Conservation (phyloP, 2,329 filamentous ascomycete genomes). For the Thelonectria discophora region DNA sequence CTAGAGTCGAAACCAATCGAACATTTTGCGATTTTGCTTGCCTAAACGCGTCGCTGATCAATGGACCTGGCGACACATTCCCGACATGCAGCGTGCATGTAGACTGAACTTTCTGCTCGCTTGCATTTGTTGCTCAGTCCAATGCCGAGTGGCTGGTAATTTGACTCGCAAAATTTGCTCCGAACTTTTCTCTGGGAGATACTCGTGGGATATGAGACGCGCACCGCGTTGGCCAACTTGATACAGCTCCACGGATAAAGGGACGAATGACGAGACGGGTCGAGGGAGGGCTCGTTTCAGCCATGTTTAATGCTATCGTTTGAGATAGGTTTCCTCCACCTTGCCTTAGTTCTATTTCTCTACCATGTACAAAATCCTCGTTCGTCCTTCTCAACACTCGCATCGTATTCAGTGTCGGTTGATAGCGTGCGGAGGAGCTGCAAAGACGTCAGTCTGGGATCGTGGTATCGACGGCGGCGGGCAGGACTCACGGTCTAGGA, state of each 20-base stretch:
- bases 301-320: slow-evolving; percentile 21
- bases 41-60: too few relatives aligned
- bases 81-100: too few relatives aligned
- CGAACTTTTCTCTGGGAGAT: too few relatives aligned
- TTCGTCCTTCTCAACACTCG: slow-evolving; percentile 20
- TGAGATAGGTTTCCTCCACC: slow-evolving; percentile 21
- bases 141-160: too few relatives aligned
- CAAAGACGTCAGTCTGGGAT: slow-evolving; percentile 24
- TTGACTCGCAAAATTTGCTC: too few relatives aligned
- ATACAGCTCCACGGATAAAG: not conserved
- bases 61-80: too few relatives aligned
- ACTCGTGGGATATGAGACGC: too few relatives aligned
- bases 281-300: not conserved
- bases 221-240: not conserved
- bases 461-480: not conserved
- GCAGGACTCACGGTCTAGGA: slow-evolving; percentile 77
- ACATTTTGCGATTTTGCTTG: too few relatives aligned
- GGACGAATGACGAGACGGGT: not conserved
- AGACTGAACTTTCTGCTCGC: too few relatives aligned
- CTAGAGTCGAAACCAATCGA: too few relatives aligned
- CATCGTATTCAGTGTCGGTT: slow-evolving; percentile 37
- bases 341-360: slow-evolving; percentile 20
- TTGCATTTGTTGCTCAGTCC: too few relatives aligned
- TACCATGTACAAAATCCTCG: slow-evolving; percentile 34
- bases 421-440: slow-evolving; percentile 43